Conservation (phyloP, 192 early-diverging fungal species). For the Backusella liffmaniae region DNA sequence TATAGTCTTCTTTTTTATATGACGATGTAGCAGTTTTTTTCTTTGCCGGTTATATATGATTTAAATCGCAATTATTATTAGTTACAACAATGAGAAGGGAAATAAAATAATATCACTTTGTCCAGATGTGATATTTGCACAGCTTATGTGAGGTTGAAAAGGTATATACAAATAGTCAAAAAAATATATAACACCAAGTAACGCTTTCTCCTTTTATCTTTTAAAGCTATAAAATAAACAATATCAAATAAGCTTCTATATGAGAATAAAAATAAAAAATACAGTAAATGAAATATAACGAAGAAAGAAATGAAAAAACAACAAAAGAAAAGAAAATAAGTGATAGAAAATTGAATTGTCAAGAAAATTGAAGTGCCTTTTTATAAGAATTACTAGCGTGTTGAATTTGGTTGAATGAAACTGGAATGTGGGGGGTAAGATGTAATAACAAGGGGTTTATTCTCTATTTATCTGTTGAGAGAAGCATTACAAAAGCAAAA, state of each 20-base stretch:
- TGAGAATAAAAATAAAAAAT: neutral
- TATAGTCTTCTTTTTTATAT: neutral
- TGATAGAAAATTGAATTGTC: neutral
- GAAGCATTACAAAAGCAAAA: neutral
- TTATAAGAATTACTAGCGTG: conserved; percentile 3
- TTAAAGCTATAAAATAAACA: neutral
- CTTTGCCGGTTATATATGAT: neutral
- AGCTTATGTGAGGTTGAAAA: neutral
- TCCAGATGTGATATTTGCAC: neutral
- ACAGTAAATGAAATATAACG: neutral
- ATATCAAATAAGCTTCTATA: neutral
- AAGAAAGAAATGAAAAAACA: neutral
- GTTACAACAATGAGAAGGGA: neutral
- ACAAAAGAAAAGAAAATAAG: neutral
- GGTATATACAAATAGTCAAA: neutral
- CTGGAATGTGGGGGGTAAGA: conserved; percentile 11
- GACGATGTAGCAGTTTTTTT: neutral
- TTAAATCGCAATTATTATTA: neutral
- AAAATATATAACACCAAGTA: neutral
- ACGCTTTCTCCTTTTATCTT: neutral
- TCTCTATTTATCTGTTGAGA: conserved; percentile 6
- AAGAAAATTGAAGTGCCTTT: conserved; percentile 3
- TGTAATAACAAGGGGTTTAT: conserved; percentile 2
- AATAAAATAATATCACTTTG: neutral
- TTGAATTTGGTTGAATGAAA: conserved; percentile 1